Conservation (phyloP, 2,329 filamentous ascomycete genomes). For the Trichoderma arundinaceum region DNA sequence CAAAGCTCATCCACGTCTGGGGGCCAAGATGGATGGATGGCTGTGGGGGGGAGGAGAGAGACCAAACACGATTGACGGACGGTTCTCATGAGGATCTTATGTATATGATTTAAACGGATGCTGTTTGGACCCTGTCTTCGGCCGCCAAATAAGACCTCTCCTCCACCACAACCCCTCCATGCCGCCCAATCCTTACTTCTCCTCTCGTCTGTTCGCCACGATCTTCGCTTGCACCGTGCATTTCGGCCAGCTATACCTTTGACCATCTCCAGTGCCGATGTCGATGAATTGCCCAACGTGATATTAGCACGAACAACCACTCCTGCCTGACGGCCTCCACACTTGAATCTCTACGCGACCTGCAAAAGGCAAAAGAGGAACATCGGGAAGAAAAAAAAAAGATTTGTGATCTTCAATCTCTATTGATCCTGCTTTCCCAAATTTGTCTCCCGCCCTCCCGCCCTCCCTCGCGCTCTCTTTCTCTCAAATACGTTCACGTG, state of each 20-base stretch:
- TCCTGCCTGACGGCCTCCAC: slow-evolving; percentile 39
- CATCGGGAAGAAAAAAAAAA: background rate
- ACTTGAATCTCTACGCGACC: slow-evolving; percentile 33
- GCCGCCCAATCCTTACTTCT: slow-evolving; percentile 29
- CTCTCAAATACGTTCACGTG: slow-evolving; percentile 7
- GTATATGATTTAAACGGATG: slow-evolving; percentile 29
- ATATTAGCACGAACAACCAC: slow-evolving; percentile 37
- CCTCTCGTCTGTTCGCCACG: slow-evolving; percentile 36
- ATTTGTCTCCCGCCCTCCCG: background rate
- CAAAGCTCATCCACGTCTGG: slow-evolving; percentile 25
- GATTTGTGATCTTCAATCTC: slow-evolving; percentile 12
- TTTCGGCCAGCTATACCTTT: slow-evolving; percentile 39
- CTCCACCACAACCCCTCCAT: slow-evolving; percentile 39
- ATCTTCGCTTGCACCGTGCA: slow-evolving; percentile 38
- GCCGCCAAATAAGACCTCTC: slow-evolving; percentile 42
- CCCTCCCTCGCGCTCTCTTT: slow-evolving; percentile 23
- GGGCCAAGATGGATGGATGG: slow-evolving; percentile 26
- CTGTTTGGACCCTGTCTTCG: slow-evolving; percentile 31
- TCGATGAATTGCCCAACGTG: slow-evolving; percentile 37
- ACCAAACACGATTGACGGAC: slow-evolving; percentile 21
- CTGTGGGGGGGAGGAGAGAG: slow-evolving; percentile 27
- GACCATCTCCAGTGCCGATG: slow-evolving; percentile 41
- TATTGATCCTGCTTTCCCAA: background rate
- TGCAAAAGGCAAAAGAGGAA: background rate
- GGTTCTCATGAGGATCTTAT: slow-evolving; percentile 31